Conservation (phyloP, 345 rosid species). For the Abelmoschus esculentus region DNA sequence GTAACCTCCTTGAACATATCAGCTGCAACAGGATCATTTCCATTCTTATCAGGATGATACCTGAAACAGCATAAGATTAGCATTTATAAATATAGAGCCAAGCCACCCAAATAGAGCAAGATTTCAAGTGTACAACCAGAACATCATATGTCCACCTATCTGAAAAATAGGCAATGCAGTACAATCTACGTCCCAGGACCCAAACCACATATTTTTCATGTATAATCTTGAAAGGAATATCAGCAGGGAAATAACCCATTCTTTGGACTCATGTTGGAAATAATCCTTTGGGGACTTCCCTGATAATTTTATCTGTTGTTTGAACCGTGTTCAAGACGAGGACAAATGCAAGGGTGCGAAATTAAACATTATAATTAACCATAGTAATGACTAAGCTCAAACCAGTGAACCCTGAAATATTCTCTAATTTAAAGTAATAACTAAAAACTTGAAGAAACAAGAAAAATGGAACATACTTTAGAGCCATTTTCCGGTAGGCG, state of each 20-base stretch:
- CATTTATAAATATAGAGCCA: not conserved
- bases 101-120: not conserved
- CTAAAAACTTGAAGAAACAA: not conserved
- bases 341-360: too few relatives aligned
- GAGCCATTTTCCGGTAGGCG: slow-evolving; percentile 91
- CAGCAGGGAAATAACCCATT: not conserved
- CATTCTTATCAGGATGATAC: slow-evolving; percentile 98
- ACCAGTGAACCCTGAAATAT: not conserved
- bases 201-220: not conserved
- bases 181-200: not conserved
- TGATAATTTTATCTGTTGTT: not conserved
- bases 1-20: slow-evolving; percentile 93
- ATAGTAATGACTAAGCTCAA: not conserved
- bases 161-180: not conserved
- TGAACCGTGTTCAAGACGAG: too few relatives aligned
- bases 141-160: not conserved
- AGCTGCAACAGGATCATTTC: slow-evolving; percentile 83
- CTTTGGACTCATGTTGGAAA: not conserved
- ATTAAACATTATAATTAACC: not conserved
- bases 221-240: not conserved
- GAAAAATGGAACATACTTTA: slow-evolving; percentile 43
- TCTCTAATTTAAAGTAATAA: too few relatives aligned
- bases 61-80: slow-evolving; percentile 33
- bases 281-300: too few relatives aligned
- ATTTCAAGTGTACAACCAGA: not conserved